Base-by-base conservation (phyloP, 2,329 filamentous ascomycete genomes). In the Emmonsiellopsis sp. region DNA sequence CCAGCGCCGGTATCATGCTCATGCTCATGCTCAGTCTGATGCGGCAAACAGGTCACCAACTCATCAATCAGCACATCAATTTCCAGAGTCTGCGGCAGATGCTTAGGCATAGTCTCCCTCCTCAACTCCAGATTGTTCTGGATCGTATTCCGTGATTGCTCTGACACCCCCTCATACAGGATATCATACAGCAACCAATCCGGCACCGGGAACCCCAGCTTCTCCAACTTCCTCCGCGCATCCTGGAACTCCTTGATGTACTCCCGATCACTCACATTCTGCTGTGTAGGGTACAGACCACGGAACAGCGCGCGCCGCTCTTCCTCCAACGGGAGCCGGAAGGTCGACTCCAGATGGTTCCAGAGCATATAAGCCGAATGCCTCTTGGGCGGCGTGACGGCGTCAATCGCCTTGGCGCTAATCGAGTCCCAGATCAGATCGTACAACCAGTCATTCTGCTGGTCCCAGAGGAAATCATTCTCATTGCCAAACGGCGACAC, bases 101-200 rank as follows among this genome's bases (percentile, higher is more conserved):
- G 38, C 3, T 38, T 49, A 35, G 46, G 46, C 34, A 13, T 30
- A 15, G 26, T 35, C 16, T 49, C 46, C 9, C 37, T 32, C 32
- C 38, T 49, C 46, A 38, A 13, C 16, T 5, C 16, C 26, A 37
- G 16, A 10, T 49, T 49, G 13, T 35, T 11, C 37, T 40, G 46
- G 10, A 49, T 49, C 7, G 7, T 49, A 30, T 49, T 38, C n/a
- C 34, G 46, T 2, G 46, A 37, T 37, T 6, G 10, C 5, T 15
- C 32, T n/a, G 32, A 37, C n/a, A 49, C 34, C 37, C 11, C 15
- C 34, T 38, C 46, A 49, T 38, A 49, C 34, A 49, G 11, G n/a
- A 49, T 49, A 38, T 49, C 46, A 13, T 49, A 49, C 15, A 49
- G 34, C 46, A 49, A n/a, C 46, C 46, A 49, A 30, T 38, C 46